Evolutionary conservation across 805 yeast species (phyloP).

Genomic region (Komagataella ulmi): DNA sequence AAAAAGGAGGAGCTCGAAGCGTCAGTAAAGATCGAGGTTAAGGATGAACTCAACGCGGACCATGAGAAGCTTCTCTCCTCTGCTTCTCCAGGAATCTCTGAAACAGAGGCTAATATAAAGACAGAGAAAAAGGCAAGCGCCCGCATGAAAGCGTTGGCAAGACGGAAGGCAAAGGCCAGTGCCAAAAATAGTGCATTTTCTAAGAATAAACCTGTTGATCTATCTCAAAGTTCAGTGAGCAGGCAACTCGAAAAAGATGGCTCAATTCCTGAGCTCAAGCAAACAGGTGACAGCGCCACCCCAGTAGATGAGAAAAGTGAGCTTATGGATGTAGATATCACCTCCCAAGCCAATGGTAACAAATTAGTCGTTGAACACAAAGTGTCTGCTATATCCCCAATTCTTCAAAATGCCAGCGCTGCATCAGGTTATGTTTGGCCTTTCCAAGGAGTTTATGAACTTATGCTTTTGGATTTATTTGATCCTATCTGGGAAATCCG

Average conservation of each 20-base stretch:
- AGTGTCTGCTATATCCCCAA: constrained; percentile 48
- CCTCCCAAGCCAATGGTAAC: constrained; percentile 68
- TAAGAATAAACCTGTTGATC: constrained; percentile 41
- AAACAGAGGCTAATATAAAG: constrained; percentile 7
- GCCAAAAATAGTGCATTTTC: constrained; percentile 33
- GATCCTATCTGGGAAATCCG: constrained; percentile 88
- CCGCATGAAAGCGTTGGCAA: constrained; percentile 88
- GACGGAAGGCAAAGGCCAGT: constrained; percentile 67
- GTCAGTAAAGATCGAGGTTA: background rate
- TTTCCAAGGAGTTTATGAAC: constrained; percentile 83
- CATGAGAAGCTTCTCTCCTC: background rate
- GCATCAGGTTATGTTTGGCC: constrained; percentile 81
- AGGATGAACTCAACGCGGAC: constrained; percentile 8
- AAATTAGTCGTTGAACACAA: constrained; percentile 78
- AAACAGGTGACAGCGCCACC: constrained; percentile 2
- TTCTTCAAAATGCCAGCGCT: constrained; percentile 56
- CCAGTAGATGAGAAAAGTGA: constrained; percentile 8
- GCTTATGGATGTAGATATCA: constrained; percentile 30
- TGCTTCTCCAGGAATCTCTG: background rate
- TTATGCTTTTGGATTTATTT: constrained; percentile 65
- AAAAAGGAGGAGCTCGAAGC: background rate
- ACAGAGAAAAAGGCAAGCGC: constrained; percentile 29
- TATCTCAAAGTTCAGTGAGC: constrained; percentile 60
- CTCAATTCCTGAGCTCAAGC: constrained; percentile 11
- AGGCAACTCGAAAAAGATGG: constrained; percentile 33